phyloP scores from a whole-genome alignment of 2,329 filamentous ascomycete genomes.

The Colletotrichum australisinense region DNA sequence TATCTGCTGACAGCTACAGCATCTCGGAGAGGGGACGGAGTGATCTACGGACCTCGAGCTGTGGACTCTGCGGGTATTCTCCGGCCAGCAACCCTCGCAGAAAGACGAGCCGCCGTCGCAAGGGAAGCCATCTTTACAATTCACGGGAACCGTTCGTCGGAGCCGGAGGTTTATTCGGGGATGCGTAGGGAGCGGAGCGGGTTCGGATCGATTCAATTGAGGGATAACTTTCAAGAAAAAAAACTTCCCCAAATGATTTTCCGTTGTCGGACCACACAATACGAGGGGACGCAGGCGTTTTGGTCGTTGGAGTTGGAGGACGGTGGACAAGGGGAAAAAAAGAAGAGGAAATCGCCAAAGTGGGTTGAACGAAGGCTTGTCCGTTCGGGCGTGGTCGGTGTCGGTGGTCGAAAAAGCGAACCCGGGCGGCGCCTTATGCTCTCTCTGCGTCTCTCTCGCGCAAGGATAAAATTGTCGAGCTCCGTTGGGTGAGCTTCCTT shows the following conservation, averaged over 20 bases:
- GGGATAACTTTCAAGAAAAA: background rate
- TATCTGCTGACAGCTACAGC: background rate
- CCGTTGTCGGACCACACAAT: background rate
- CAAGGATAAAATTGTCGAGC: conserved; percentile 31
- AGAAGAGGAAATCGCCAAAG: conserved; percentile 26
- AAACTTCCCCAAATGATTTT: conserved; percentile 2
- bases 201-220: background rate
- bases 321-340: background rate
- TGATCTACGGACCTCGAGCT: conserved; percentile 64
- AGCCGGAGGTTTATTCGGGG: background rate
- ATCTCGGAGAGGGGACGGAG: conserved; percentile 20
- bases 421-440: background rate
- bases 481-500: conserved; percentile 25
- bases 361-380: conserved; percentile 27
- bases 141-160: background rate
- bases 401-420: conserved; percentile 1
- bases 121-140: conserved; percentile 71
- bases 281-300: background rate
- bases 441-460: background rate
- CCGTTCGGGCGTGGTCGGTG: conserved; percentile 16
- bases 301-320: background rate
- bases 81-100: conserved; percentile 67
- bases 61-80: conserved; percentile 65
- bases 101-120: conserved; percentile 71
- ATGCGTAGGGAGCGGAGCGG: background rate